Conservation (phyloP, 352 stramenopile genomes). For the Phytophthora pisi region DNA sequence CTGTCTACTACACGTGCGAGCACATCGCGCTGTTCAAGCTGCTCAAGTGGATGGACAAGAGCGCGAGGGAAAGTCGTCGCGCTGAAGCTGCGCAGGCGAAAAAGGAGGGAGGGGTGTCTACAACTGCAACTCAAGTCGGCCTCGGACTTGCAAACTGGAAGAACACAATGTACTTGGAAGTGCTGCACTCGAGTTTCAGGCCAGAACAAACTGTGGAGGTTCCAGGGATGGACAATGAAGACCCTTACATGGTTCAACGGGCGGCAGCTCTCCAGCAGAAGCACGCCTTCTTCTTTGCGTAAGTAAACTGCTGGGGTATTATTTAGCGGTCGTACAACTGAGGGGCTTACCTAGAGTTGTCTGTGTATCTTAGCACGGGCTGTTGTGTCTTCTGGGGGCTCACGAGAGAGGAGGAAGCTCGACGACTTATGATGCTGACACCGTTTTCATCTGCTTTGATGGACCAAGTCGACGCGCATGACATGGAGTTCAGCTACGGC, state of each 20-base stretch:
- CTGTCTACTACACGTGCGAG: conserved; percentile 76
- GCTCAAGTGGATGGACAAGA: conserved; percentile 67
- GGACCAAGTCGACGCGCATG: conserved; percentile 58
- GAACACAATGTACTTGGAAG: conserved; percentile 76
- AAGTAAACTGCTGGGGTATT: conserved; percentile 6
- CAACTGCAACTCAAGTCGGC: neutral
- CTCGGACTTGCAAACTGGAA: conserved; percentile 44
- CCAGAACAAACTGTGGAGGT: conserved; percentile 11
- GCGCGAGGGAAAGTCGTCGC: conserved; percentile 22
- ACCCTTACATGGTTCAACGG: conserved; percentile 10
- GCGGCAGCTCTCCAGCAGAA: conserved; percentile 46
- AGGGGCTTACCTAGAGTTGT: neutral
- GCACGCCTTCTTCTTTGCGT: conserved; percentile 79
- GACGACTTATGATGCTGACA: conserved; percentile 52
- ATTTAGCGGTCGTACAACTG: too few relatives aligned
- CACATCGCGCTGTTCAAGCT: conserved; percentile 76
- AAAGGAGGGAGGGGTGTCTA: neutral
- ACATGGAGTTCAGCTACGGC: conserved; percentile 71
- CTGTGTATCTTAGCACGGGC: conserved; percentile 44
- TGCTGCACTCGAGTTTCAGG: conserved; percentile 56
- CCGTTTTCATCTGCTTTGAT: conserved; percentile 56
- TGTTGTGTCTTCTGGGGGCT: conserved; percentile 79
- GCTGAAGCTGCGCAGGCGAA: conserved; percentile 14
- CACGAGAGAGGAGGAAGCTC: conserved; percentile 56
- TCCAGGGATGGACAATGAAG: neutral